Conservation (phyloP, 257 asterid genomes). For the Penstemon davidsonii region DNA sequence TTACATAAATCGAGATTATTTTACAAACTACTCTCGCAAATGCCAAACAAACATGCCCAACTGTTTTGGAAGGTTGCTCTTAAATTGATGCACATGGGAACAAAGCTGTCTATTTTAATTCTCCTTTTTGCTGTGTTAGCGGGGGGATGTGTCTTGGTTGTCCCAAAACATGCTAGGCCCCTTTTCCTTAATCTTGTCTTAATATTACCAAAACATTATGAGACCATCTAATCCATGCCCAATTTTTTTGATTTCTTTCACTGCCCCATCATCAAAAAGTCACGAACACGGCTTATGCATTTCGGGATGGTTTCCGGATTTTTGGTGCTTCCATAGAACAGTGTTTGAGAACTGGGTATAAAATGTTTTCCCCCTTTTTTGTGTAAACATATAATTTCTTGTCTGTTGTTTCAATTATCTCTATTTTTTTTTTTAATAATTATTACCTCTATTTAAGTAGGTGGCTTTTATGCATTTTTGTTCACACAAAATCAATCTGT, state of each 20-base stretch:
- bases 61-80: conserved; percentile 73
- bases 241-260: not conserved
- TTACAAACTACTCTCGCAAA: no score
- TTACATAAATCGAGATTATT: no score
- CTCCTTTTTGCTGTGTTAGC: conserved; percentile 54
- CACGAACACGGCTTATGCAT: not conserved
- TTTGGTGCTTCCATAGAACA: not conserved
- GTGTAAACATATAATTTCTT: conserved; percentile 17
- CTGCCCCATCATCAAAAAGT: not conserved
- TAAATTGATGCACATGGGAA: conserved; percentile 77
- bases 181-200: conserved; percentile 70
- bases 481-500: conserved; percentile 27
- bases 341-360: conserved; percentile 21
- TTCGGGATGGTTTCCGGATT: no score
- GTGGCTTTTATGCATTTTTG: conserved; percentile 23
- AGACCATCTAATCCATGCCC: conserved; percentile 42
- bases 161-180: conserved; percentile 70
- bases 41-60: no score
- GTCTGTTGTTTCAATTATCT: conserved; percentile 33
- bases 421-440: no score
- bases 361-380: conserved; percentile 37
- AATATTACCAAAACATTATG: conserved; percentile 61
- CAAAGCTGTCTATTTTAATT: conserved; percentile 61
- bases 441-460: no score
- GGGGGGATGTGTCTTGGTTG: conserved; percentile 67